These are phyloP conservation scores for Saccharomycopsis vini DNA, from an alignment of 805 yeast genomes.

Conservation along the genomic window DNA sequence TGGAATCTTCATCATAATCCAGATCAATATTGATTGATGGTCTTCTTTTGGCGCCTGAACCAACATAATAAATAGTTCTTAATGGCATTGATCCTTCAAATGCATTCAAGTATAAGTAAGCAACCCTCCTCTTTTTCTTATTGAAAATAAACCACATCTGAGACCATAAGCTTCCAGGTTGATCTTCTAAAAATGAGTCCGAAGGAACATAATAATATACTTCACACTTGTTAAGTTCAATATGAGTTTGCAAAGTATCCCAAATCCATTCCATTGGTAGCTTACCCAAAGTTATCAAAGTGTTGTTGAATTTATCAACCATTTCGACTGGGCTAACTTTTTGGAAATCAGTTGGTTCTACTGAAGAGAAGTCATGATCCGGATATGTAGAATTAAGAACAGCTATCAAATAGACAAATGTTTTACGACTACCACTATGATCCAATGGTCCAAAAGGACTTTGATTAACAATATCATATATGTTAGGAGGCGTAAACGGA, in stretches of 20 bases:
- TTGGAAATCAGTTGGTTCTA: constrained; percentile 70
- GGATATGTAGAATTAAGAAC: constrained; percentile 89
- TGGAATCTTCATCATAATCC: constrained; percentile 9
- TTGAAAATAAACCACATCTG: constrained; percentile 88
- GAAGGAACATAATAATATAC: constrained; percentile 33
- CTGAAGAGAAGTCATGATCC: constrained; percentile 84
- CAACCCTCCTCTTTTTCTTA: constrained; percentile 85
- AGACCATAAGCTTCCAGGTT: constrained; percentile 57
- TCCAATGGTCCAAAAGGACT: constrained; percentile 91
- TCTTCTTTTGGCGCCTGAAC: constrained; percentile 11
- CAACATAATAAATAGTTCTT: constrained; percentile 11
- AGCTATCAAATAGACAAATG: constrained; percentile 85
- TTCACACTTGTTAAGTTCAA: constrained; percentile 47
- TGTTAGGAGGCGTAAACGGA: constrained; percentile 9
- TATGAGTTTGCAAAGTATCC: constrained; percentile 79
- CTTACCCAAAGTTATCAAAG: constrained; percentile 59
- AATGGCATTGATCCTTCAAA: constrained; percentile 15
- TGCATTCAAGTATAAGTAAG: constrained; percentile 68
- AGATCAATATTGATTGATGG: constrained; percentile 16
- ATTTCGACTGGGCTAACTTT: constrained; percentile 42
- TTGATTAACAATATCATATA: constrained; percentile 18
- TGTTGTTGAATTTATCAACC: constrained; percentile 64
- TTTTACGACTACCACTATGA: constrained; percentile 75
- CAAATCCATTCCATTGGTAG: constrained; percentile 63
- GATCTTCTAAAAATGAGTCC: constrained; percentile 58